phyloP scores from a whole-genome alignment of 2,329 filamentous ascomycete species.

The Penicillium sp. region DNA sequence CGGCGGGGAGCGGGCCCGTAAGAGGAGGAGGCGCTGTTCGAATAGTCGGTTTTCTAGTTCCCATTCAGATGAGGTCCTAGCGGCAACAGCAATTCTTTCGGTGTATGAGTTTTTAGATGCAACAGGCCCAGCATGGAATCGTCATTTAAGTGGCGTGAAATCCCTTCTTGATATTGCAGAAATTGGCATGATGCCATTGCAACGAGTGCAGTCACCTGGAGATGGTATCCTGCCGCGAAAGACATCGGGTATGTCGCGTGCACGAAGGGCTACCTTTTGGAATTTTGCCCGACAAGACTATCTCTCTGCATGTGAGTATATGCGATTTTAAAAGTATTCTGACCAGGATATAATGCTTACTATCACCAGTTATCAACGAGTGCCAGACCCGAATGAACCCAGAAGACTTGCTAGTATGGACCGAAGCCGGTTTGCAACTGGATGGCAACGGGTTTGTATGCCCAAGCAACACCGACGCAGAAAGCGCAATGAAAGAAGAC shows the following conservation, averaged over 20 bases:
- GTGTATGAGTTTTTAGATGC: constrained; percentile 67
- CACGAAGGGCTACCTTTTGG: constrained; percentile 61
- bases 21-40: constrained; percentile 38
- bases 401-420: constrained; percentile 61
- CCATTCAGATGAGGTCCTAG: constrained; percentile 56
- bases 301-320: constrained; percentile 54
- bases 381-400: constrained; percentile 59
- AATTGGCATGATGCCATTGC: constrained; percentile 38
- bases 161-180: constrained; percentile 52
- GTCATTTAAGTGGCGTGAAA: constrained; percentile 63
- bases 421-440: constrained; percentile 58
- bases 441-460: constrained; percentile 51
- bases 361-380: constrained; percentile 50
- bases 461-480: constrained; percentile 40
- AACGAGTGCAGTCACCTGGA: constrained; percentile 41
- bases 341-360: not conserved
- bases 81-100: constrained; percentile 63
- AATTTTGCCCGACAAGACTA: constrained; percentile 65
- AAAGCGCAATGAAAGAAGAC: constrained; percentile 56
- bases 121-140: constrained; percentile 59
- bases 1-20: constrained; percentile 39
- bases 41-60: constrained; percentile 43
- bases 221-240: constrained; percentile 27
- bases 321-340: not conserved
- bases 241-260: constrained; percentile 48